These are phyloP conservation scores for Eucalyptus virginea DNA, from an alignment of 345 rosid species.

Conservation along the genomic window DNA sequence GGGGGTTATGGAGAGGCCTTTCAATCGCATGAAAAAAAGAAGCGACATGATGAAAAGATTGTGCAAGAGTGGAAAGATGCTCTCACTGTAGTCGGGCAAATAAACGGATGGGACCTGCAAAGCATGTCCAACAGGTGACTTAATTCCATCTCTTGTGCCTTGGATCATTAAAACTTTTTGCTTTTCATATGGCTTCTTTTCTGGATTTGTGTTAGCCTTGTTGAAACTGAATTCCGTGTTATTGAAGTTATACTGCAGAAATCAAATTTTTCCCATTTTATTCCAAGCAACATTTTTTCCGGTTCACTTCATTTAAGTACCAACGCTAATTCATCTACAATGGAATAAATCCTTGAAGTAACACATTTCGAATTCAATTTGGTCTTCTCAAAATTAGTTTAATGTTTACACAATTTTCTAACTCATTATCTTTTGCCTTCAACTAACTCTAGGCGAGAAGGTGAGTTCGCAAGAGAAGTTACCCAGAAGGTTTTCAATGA, in stretches of 20 bases:
- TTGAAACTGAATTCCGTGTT: background rate
- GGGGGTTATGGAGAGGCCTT: background rate
- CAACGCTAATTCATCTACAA: background rate
- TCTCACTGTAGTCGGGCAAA: background rate
- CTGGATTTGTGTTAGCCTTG: fast-evolving
- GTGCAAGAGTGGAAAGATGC: background rate
- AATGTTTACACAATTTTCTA: too few species aligned
- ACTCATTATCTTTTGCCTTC: fast-evolving
- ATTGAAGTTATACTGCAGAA: too few species aligned
- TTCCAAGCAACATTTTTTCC: background rate
- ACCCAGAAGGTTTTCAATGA: too few species aligned
- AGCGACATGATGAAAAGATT: fast-evolving
- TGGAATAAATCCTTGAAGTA: too few species aligned
- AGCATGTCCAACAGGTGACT: fast-evolving
- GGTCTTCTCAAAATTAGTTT: background rate
- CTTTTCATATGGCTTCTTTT: fast-evolving
- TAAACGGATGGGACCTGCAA: background rate
- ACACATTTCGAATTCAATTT: too few species aligned
- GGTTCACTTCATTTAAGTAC: background rate
- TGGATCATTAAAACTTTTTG: fast-evolving
- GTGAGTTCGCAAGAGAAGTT: fast-evolving
- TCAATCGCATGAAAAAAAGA: fast-evolving
- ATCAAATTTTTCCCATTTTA: too few species aligned
- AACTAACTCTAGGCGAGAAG: too few species aligned
- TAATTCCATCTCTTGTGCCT: too few species aligned